phyloP scores from a whole-genome alignment of 2,329 filamentous ascomycete genomes.

The Xylaria sp. region DNA sequence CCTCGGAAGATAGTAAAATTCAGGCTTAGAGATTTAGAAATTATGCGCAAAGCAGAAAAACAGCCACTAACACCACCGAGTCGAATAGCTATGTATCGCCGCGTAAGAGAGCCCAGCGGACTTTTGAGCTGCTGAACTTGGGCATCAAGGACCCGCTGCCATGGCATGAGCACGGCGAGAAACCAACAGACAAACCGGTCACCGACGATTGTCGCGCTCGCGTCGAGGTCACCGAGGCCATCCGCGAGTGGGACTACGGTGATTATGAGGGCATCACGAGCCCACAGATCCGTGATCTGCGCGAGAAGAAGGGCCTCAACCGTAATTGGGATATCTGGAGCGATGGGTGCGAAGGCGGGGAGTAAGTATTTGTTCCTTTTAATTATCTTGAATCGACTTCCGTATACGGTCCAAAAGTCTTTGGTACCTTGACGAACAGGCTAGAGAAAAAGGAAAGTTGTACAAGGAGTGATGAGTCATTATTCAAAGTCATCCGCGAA shows the following conservation, averaged over 20 bases:
- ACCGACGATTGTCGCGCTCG: constrained; percentile 64
- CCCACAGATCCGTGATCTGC: constrained; percentile 70
- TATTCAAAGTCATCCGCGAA: not conserved
- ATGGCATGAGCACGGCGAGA: constrained; percentile 67
- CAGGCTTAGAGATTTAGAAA: no score
- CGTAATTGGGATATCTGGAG: constrained; percentile 85
- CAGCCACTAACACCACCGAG: constrained; percentile 8
- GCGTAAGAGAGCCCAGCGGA: constrained; percentile 82
- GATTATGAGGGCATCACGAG: constrained; percentile 85
- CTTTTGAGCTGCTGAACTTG: constrained; percentile 87
- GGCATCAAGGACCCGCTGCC: constrained; percentile 75
- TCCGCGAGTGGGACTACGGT: constrained; percentile 90
- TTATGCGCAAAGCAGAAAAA: not conserved
- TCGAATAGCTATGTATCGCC: constrained; percentile 80
- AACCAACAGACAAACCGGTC: constrained; percentile 44
- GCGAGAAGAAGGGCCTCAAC: constrained; percentile 65
- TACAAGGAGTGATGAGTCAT: not conserved
- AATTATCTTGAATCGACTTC: no score
- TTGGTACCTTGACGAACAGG: no score
- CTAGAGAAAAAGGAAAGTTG: not conserved
- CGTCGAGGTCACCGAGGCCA: constrained; percentile 74
- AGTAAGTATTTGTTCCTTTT: constrained; percentile 70
- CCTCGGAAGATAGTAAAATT: not conserved
- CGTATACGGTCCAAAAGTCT: no score
- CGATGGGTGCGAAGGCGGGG: constrained; percentile 87